These are phyloP conservation scores for Colletotrichum higginsianum DNA, from an alignment of 2,329 filamentous ascomycete species.

Conservation along the genomic window DNA sequence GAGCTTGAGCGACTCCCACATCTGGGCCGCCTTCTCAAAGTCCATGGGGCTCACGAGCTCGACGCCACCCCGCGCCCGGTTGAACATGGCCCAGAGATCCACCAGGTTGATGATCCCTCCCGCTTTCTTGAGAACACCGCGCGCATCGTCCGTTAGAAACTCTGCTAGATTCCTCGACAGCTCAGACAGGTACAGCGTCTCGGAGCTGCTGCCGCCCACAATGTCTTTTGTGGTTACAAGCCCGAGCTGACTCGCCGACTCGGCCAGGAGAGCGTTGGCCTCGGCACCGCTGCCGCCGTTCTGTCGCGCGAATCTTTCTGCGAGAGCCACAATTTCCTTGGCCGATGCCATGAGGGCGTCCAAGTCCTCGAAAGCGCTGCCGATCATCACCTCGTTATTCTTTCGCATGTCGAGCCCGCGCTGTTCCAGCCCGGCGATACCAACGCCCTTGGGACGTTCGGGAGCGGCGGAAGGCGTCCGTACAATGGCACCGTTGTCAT, in stretches of 20 bases:
- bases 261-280: conserved; percentile 81
- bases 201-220: conserved; percentile 79
- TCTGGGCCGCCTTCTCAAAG: conserved; percentile 88
- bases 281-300: conserved; percentile 76
- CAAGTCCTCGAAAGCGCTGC: conserved; percentile 94
- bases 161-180: conserved; percentile 88
- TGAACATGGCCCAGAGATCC: conserved; percentile 95
- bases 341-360: conserved; percentile 98
- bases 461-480: conserved; percentile 41
- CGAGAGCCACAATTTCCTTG: conserved; percentile 94
- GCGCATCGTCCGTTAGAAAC: conserved; percentile 87
- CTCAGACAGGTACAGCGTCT: conserved; percentile 91
- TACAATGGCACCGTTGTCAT: conserved; percentile 54
- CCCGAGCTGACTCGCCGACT: conserved; percentile 87
- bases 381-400: conserved; percentile 94
- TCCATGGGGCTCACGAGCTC: conserved; percentile 93
- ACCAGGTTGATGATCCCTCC: conserved; percentile 92
- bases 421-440: conserved; percentile 93
- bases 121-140: conserved; percentile 82
- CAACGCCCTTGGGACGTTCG: conserved; percentile 74
- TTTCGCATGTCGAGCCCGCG: conserved; percentile 87
- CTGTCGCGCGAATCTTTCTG: conserved; percentile 86
- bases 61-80: conserved; percentile 91
- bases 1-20: conserved; percentile 90
- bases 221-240: conserved; percentile 97